Percentiles rank a stretch among this genome's conserved stretches.
These are phyloP conservation scores for Rubroshorea leprosula DNA, from an alignment of 345 rosid genomes.

Conservation along the genomic window DNA sequence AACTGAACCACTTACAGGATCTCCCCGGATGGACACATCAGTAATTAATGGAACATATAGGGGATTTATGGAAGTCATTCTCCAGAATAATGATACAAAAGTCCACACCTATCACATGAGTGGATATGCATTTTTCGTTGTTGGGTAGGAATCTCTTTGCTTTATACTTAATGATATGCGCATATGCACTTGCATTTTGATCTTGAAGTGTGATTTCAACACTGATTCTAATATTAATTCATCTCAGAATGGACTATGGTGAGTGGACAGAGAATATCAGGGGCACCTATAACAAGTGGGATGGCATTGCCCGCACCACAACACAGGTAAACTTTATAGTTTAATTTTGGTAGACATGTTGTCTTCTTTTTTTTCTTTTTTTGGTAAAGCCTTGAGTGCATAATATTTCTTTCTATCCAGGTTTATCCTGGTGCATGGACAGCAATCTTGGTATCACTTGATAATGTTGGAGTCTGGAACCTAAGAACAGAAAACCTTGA, in stretches of 20 bases:
- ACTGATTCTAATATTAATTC: slow-evolving; percentile 1
- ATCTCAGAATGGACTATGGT: slow-evolving; percentile 90
- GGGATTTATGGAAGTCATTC: slow-evolving; percentile 90
- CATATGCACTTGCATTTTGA: background rate
- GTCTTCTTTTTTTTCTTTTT: background rate
- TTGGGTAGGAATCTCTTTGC: slow-evolving; percentile 49
- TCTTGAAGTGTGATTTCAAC: slow-evolving; percentile 3
- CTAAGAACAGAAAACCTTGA: slow-evolving; percentile 94
- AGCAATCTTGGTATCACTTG: slow-evolving; percentile 79
- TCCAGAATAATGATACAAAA: slow-evolving; percentile 95
- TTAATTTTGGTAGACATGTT: background rate
- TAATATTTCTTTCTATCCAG: slow-evolving; percentile 23
- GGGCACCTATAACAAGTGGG: slow-evolving; percentile 99
- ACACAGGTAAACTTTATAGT: slow-evolving; percentile 48
- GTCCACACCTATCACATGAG: slow-evolving; percentile 88
- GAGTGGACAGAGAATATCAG: slow-evolving; percentile 97
- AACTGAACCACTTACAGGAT: slow-evolving; percentile 61
- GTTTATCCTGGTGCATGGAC: slow-evolving; percentile 99
- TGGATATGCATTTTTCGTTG: slow-evolving; percentile 93
- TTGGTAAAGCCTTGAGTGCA: background rate
- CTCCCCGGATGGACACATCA: slow-evolving; percentile 61
- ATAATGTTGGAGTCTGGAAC: slow-evolving; percentile 98
- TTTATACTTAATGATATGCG: background rate
- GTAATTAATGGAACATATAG: slow-evolving; percentile 88
- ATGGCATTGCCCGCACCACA: slow-evolving; percentile 88